These are phyloP conservation scores for Saccharomycopsis fodiens DNA, from an alignment of 805 yeast genomes.

Conservation along the genomic window DNA sequence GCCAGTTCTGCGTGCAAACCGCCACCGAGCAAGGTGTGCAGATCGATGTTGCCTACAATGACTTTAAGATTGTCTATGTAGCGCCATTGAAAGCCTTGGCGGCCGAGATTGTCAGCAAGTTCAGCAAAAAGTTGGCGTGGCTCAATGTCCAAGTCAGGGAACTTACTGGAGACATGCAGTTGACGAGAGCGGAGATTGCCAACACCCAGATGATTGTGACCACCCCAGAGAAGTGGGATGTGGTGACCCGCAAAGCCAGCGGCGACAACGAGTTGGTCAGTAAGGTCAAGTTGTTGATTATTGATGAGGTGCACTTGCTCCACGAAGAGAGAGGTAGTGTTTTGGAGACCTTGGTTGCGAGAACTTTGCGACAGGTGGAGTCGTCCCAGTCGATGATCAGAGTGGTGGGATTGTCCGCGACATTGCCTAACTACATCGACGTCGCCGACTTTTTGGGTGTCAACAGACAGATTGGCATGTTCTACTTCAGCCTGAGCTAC, in stretches of 20 bases:
- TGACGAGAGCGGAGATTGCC: slow-evolving; percentile 70
- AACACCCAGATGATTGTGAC: slow-evolving; percentile 86
- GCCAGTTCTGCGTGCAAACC: slow-evolving; percentile 55
- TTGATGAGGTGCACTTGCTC: slow-evolving; percentile 92
- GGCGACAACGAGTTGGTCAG: slow-evolving; percentile 83
- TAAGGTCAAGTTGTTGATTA: slow-evolving; percentile 77
- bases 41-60: slow-evolving; percentile 68
- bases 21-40: slow-evolving; percentile 40
- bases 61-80: slow-evolving; percentile 84
- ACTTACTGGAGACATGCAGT: slow-evolving; percentile 92
- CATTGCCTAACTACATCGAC: slow-evolving; percentile 83
- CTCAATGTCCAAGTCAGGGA: slow-evolving; percentile 82
- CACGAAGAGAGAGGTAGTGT: slow-evolving; percentile 99
- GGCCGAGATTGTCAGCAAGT: slow-evolving; percentile 92
- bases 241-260: slow-evolving; percentile 85
- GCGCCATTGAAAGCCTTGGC: slow-evolving; percentile 94
- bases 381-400: slow-evolving; percentile 89
- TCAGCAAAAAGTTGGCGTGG: slow-evolving; percentile 70
- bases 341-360: slow-evolving; percentile 87
- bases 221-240: slow-evolving; percentile 97
- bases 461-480: slow-evolving; percentile 84
- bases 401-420: slow-evolving; percentile 90
- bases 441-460: slow-evolving; percentile 95
- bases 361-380: slow-evolving; percentile 93
- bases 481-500: slow-evolving; percentile 87